Evolutionary conservation across 139 green algal species (phyloP).

Genomic region (Picochlorum sp.): DNA sequence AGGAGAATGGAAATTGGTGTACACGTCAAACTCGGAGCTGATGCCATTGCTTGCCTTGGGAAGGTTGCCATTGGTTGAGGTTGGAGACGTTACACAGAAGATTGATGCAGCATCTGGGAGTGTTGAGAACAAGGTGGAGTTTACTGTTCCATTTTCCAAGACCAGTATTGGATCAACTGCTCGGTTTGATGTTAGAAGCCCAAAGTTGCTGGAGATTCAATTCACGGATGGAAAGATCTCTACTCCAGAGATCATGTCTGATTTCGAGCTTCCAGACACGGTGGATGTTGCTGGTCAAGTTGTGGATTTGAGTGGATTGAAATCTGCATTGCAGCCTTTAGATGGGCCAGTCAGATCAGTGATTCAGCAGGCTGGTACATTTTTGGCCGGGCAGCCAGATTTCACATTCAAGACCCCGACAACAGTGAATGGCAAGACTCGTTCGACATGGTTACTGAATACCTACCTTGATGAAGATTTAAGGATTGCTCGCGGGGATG

Average conservation of each 20-base stretch:
- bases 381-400: conserved; percentile 45
- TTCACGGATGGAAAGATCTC: conserved; percentile 54
- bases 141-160: conserved; percentile 46
- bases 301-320: conserved; percentile 52
- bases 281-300: conserved; percentile 64
- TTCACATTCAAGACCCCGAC: conserved; percentile 44
- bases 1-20: conserved; percentile 79
- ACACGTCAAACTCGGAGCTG: conserved; percentile 82
- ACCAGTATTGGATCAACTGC: conserved; percentile 55
- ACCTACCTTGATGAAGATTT: conserved; percentile 73
- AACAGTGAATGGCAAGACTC: conserved; percentile 6
- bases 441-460: conserved; percentile 66
- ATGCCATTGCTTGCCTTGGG: conserved; percentile 63
- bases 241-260: conserved; percentile 58
- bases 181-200: conserved; percentile 68
- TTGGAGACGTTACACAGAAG: conserved; percentile 79
- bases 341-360: conserved; percentile 18
- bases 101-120: conserved; percentile 53
- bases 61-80: conserved; percentile 67
- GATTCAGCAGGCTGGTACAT: conserved; percentile 26
- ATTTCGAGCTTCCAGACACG: conserved; percentile 56
- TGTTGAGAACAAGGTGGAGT: conserved; percentile 66
- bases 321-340: conserved; percentile 30
- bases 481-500: conserved; percentile 58
- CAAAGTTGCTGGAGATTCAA: conserved; percentile 75